A percentile compares a stretch with the other conserved stretches of the same genome.
These are phyloP conservation scores for Aspergillus latus DNA, from an alignment of 2,329 filamentous ascomycete species.

Conservation along the genomic window DNA sequence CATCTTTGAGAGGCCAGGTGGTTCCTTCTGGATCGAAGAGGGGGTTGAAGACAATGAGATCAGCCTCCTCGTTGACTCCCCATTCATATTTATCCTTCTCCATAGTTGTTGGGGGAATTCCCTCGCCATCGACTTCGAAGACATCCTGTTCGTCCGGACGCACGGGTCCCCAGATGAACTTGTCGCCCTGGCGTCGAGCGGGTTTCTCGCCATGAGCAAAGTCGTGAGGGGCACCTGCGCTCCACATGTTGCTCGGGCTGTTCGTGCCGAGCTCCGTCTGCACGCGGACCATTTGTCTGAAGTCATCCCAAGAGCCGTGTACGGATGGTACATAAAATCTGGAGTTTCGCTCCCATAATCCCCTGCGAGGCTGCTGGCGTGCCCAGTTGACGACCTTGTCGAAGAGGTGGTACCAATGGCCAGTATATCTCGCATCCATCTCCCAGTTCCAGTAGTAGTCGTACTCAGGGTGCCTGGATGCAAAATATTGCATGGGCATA, in stretches of 20 bases:
- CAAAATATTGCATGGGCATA: conserved; percentile 94
- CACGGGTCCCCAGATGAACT: conserved; percentile 80
- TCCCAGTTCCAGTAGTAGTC: conserved; percentile 88
- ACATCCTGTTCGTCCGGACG: conserved; percentile 68
- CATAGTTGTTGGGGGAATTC: conserved; percentile 67
- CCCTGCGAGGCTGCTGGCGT: conserved; percentile 71
- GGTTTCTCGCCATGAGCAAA: conserved; percentile 23
- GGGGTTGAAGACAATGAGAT: conserved; percentile 87
- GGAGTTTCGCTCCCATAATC: conserved; percentile 76
- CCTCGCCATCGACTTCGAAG: conserved; percentile 71
- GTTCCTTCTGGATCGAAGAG: conserved; percentile 88
- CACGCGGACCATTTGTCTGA: conserved; percentile 72
- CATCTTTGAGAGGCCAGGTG: conserved; percentile 76
- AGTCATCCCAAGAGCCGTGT: conserved; percentile 78
- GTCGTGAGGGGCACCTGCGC: conserved; percentile 38
- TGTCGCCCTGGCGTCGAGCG: conserved; percentile 49
- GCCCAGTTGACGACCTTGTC: conserved; percentile 69
- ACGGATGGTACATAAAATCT: conserved; percentile 75
- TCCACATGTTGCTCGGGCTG: conserved; percentile 68
- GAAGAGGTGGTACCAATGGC: conserved; percentile 79
- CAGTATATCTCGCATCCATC: conserved; percentile 75
- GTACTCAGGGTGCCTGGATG: conserved; percentile 74
- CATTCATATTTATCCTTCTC: conserved; percentile 80
- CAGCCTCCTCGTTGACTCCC: conserved; percentile 88
- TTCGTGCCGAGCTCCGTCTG: conserved; percentile 70